A percentile compares a stretch with the other conserved stretches of the same genome.
phyloP scores from a whole-genome alignment of 2,329 filamentous ascomycete species.

The Fonsecaea pedrosoi region DNA sequence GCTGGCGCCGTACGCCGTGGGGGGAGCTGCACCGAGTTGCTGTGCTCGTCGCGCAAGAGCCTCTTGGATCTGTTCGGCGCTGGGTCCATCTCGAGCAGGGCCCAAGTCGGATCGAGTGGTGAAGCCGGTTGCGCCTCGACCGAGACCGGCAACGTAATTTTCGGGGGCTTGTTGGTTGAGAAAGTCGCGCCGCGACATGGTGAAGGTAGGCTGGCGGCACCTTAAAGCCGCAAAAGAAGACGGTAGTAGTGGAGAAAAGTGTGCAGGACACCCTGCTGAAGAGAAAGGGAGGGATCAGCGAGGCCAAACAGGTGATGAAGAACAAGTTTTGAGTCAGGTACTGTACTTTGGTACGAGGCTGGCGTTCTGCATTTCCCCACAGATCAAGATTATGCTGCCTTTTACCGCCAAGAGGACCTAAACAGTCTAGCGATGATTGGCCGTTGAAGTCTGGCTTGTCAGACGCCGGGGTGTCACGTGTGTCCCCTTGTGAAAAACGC shows the following conservation, averaged over 20 bases:
- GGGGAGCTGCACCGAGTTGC: conserved; percentile 74
- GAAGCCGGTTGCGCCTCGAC: conserved; percentile 96
- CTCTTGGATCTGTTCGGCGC: conserved; percentile 97
- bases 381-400: conserved; percentile 27
- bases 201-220: conserved; percentile 34
- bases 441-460: too few relatives aligned
- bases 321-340: not conserved
- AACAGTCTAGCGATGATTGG: too few relatives aligned
- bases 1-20: conserved; percentile 73
- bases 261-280: not conserved
- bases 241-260: not conserved
- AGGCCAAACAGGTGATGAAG: not conserved
- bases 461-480: too few relatives aligned
- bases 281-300: not conserved
- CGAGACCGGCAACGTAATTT: conserved; percentile 93
- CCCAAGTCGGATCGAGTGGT: conserved; percentile 96
- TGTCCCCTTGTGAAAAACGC: too few relatives aligned
- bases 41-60: conserved; percentile 92
- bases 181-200: conserved; percentile 79
- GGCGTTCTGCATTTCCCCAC: conserved; percentile 3
- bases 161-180: conserved; percentile 83
- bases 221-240: not conserved
- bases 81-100: conserved; percentile 91
- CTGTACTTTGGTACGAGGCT: conserved; percentile 4
- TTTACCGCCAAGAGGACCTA: conserved; percentile 21